Base-by-base conservation (phyloP, 2,329 filamentous ascomycete genomes). In the Plenodomus biglobosus region DNA sequence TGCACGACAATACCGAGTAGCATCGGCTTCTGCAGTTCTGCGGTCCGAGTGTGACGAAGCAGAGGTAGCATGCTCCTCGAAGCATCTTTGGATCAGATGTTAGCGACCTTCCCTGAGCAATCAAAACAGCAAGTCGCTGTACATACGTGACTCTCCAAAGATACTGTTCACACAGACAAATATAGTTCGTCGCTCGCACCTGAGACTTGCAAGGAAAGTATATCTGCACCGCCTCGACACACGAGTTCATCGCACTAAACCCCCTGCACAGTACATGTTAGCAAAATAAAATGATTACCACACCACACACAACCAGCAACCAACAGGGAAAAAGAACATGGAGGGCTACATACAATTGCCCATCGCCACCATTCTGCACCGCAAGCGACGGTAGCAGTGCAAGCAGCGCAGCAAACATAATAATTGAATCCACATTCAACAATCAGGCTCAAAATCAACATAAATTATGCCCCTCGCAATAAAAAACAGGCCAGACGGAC, bases 131-230 rank as follows among this genome's bases (percentile, higher is more conserved):
- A n/a, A 15, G 16, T 17, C 22, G 6, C 7, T 16, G 22, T 36
- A 44, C 48, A 15, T 45, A 52, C 48, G 52, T 40, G 22, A 48
- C 44, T 30, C 45, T 49, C 52, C 52, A 57, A 47, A 46, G 35
- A 36, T 52, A 48, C 27, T 57, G 54, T 22, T 55, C 52, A 42
- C 54, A 57, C 3, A 57, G 36, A 17, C 49, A 57, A 11, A 40
- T 37, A 15, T 46, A 41, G 21, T 50, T 40, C 19, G 46, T 38
- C 16, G 27, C 19, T 19, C 20, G 19, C 13, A 38, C 21, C 16
- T 21, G 44, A 21, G 24, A 19, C 7, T 19, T 20, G 38, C 44
- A 53, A 15, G 50, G 47, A 20, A 53, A 50, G 35, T 53, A 44
- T 15, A 39, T 37, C 21, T 53, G 38, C 13, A 50, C 44, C 13